Evolutionary conservation across 192 early-diverging fungal genomes (phyloP).

Genomic region (Irineochytrium annulatum): DNA sequence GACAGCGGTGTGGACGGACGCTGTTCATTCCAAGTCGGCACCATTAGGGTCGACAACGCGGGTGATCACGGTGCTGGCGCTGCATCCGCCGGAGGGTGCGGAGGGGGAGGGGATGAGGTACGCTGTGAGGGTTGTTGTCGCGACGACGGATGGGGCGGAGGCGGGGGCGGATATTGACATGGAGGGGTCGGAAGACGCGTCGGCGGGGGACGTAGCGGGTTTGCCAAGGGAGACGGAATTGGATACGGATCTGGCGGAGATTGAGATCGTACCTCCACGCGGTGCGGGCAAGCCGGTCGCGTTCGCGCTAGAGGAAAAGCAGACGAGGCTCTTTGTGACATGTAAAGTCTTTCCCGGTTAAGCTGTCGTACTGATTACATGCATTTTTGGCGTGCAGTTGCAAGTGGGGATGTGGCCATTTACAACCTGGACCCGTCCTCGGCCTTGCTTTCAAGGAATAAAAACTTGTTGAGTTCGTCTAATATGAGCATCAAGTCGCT

Average conservation of each 20-base stretch:
- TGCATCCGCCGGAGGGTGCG: neutral
- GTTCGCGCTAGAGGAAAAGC: constrained; percentile 1
- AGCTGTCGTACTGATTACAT: constrained; percentile 6
- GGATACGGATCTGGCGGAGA: constrained; percentile 1
- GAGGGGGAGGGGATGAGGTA: neutral
- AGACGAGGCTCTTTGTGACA: constrained; percentile 12
- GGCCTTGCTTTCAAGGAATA: neutral
- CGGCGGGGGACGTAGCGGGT: no score
- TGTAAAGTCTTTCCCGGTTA: neutral
- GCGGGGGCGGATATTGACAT: neutral
- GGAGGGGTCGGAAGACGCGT: constrained; percentile 12
- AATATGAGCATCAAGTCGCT: no score
- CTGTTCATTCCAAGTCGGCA: no score
- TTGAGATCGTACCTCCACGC: neutral
- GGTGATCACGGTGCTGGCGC: no score
- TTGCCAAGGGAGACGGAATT: neutral
- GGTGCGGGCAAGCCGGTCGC: neutral
- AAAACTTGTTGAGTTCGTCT: neutral
- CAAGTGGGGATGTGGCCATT: neutral
- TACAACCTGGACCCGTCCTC: neutral
- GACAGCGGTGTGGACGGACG: no score
- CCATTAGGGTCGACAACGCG: no score
- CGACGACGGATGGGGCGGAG: neutral
- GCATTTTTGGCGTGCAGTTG: neutral
- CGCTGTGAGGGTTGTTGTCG: neutral